Evolutionary conservation across 1,139 yeast species (phyloP).

Genomic region (Pichia sp.): DNA sequence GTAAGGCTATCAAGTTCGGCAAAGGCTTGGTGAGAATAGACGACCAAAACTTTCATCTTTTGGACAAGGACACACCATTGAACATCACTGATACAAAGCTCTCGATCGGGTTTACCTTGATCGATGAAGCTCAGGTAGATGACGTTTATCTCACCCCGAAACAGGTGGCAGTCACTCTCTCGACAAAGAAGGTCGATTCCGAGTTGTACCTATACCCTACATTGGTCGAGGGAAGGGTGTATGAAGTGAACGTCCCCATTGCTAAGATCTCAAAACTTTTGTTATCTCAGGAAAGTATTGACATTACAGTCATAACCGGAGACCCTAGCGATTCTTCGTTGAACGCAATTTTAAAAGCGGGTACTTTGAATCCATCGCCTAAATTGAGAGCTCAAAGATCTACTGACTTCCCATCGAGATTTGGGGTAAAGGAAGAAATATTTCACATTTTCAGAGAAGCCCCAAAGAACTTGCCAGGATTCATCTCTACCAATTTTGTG

Average conservation of each 20-base stretch:
- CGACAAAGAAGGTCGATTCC: constrained; percentile 17
- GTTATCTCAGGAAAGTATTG: constrained; percentile 20
- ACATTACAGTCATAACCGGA: constrained; percentile 28
- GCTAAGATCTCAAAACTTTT: constrained; percentile 24
- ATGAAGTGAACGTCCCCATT: constrained; percentile 20
- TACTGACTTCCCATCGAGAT: constrained; percentile 37
- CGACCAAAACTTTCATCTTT: constrained; percentile 15
- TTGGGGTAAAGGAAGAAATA: constrained; percentile 62
- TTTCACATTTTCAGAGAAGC: constrained; percentile 60
- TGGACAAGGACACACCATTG: constrained; percentile 13
- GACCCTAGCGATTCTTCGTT: constrained; percentile 21
- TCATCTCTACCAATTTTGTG: constrained; percentile 54
- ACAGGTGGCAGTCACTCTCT: constrained; percentile 27
- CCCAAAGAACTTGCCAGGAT: constrained; percentile 51
- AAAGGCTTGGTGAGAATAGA: constrained; percentile 21
- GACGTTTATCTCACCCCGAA: constrained; percentile 14
- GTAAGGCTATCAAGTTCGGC: constrained; percentile 16
- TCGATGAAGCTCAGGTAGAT: constrained; percentile 1
- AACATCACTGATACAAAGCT: constrained; percentile 21
- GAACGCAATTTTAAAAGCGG: constrained; percentile 23
- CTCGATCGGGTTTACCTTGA: constrained; percentile 20
- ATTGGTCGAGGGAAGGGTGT: constrained; percentile 18
- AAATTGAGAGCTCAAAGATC: constrained; percentile 18
- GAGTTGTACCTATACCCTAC: constrained; percentile 24
- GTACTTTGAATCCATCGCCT: constrained; percentile 23